Conservation (phyloP, 345 rosid species). For the Garcia nutans region DNA sequence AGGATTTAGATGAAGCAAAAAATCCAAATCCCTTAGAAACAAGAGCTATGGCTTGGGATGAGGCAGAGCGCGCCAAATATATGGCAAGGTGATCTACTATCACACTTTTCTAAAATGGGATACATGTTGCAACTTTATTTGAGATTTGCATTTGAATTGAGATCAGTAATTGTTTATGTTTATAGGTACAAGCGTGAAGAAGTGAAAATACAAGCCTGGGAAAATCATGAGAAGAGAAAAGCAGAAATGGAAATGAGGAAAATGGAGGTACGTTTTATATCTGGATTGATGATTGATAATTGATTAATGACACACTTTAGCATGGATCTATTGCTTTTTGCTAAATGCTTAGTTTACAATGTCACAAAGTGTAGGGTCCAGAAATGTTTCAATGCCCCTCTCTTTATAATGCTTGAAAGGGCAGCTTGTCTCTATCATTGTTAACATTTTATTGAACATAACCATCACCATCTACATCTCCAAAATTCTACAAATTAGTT, state of each 20-base stretch:
- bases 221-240: slow-evolving; percentile 89
- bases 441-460: neutral
- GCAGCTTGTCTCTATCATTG: slow-evolving; percentile 6
- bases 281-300: neutral
- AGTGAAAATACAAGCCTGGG: slow-evolving; percentile 96
- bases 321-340: slow-evolving; percentile 12
- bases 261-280: slow-evolving; percentile 57
- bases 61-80: slow-evolving; percentile 86
- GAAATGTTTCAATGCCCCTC: neutral
- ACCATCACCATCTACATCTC: neutral
- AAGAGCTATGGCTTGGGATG: slow-evolving; percentile 87
- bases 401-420: neutral
- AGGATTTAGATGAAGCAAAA: slow-evolving; percentile 30
- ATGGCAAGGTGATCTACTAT: slow-evolving; percentile 65
- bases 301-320: neutral
- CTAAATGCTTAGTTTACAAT: neutral
- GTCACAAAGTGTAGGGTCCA: neutral
- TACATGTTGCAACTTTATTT: neutral
- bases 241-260: slow-evolving; percentile 94
- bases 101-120: neutral
- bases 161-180: neutral
- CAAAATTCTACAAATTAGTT: slow-evolving; percentile 3
- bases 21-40: slow-evolving; percentile 58
- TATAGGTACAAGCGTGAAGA: slow-evolving; percentile 87
- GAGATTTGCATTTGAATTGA: slow-evolving; percentile 4